phyloP scores from a whole-genome alignment of 2,329 filamentous ascomycete species.

The Thielaviopsis euricoi region DNA sequence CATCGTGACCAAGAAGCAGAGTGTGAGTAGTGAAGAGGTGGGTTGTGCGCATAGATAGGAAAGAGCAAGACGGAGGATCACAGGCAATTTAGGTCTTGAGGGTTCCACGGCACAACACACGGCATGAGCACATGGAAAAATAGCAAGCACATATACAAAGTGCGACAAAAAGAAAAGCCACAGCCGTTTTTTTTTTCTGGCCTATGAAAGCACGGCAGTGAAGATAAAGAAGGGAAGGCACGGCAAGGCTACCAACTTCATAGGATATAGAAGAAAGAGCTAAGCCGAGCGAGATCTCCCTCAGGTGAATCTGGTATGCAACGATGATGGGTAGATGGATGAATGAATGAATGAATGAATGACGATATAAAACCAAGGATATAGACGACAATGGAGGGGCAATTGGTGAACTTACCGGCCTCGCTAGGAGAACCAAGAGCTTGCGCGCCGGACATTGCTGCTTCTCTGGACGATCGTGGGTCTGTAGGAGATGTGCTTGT shows the following conservation, averaged over 20 bases:
- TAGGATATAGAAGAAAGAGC: background rate
- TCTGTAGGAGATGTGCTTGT: constrained; percentile 6
- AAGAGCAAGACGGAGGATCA: background rate
- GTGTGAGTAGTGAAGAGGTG: background rate
- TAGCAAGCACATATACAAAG: background rate
- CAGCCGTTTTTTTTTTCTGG: too few species aligned
- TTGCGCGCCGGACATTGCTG: constrained; percentile 10
- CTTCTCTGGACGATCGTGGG: constrained; percentile 3
- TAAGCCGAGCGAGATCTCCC: background rate
- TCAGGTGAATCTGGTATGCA: background rate
- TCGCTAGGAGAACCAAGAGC: constrained; percentile 11
- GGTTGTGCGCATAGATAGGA: background rate
- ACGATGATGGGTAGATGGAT: background rate
- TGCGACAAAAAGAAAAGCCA: background rate
- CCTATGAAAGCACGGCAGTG: background rate
- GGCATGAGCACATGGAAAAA: background rate
- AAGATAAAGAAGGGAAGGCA: background rate
- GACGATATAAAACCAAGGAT: background rate
- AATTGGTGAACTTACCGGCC: constrained; percentile 9
- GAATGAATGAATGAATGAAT: background rate
- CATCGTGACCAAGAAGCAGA: background rate
- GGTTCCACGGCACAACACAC: background rate
- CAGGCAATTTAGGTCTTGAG: background rate
- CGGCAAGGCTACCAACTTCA: background rate
- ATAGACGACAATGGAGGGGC: background rate